Evolutionary conservation across 208 protist species (phyloP).

Genomic region (Crithidia acanthocephali): DNA sequence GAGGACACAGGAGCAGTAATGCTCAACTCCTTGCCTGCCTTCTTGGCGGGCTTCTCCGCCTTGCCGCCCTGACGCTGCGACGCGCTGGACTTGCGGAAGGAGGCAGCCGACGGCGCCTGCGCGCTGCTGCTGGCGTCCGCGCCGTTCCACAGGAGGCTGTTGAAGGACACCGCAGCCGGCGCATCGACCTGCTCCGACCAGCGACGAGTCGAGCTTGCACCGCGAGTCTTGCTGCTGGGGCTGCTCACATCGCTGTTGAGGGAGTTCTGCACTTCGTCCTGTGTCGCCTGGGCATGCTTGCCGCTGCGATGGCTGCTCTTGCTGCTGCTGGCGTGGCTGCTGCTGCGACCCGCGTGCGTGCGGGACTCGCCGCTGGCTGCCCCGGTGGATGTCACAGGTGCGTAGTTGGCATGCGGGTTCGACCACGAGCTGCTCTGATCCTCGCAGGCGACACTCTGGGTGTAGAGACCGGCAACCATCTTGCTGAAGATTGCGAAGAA

Average conservation of each 20-base stretch:
- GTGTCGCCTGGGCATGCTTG: background rate
- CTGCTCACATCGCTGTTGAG: conserved; percentile 3
- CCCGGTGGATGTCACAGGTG: background rate
- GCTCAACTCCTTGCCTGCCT: background rate
- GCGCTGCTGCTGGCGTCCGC: background rate
- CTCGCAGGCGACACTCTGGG: background rate
- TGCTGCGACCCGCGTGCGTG: background rate
- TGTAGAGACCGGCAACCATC: conserved; percentile 18
- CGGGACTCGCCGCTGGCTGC: background rate
- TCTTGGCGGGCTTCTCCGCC: background rate
- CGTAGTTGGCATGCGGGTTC: background rate
- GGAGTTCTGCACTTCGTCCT: conserved; percentile 20
- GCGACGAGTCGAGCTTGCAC: background rate
- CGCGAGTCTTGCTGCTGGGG: background rate
- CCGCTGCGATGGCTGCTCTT: background rate
- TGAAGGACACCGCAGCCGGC: conserved; percentile 5
- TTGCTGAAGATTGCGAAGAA: background rate
- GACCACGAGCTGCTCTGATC: conserved; percentile 4
- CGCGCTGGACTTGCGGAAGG: background rate
- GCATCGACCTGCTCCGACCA: conserved; percentile 11
- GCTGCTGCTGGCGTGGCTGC: conserved; percentile 4
- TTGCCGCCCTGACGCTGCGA: background rate
- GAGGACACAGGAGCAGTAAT: background rate
- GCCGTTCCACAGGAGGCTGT: conserved; percentile 9
- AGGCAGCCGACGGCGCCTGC: background rate